phyloP scores from a whole-genome alignment of 164 flowering plant species.

The Liriodendron chinense region DNA sequence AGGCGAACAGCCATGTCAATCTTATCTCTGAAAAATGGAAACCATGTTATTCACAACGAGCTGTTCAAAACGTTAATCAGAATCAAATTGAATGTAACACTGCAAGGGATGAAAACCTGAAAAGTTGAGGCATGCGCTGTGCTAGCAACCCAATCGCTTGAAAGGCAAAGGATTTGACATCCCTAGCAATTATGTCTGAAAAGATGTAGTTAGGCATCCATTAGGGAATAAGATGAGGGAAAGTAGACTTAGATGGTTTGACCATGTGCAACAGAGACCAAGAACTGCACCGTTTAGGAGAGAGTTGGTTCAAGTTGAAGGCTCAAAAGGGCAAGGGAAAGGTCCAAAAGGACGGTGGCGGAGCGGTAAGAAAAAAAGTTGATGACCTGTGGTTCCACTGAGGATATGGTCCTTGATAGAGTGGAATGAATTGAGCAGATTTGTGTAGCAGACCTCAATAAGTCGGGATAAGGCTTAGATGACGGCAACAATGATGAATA shows the following conservation, averaged over 20 bases:
- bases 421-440: too few species aligned
- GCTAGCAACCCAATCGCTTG: constrained; percentile 95
- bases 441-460: too few species aligned
- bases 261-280: neutral
- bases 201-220: neutral
- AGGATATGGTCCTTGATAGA: too few species aligned
- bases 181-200: constrained; percentile 57
- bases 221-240: neutral
- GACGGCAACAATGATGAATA: neutral
- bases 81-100: neutral
- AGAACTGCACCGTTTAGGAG: neutral
- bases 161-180: constrained; percentile 72
- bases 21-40: constrained; percentile 51
- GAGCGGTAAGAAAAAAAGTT: too few species aligned
- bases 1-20: constrained; percentile 88
- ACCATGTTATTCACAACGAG: neutral
- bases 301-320: too few species aligned
- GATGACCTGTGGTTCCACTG: too few species aligned
- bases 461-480: neutral
- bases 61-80: neutral
- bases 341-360: too few species aligned
- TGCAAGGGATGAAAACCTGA: constrained; percentile 43
- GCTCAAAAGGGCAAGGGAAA: too few species aligned
- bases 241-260: neutral
- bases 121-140: constrained; percentile 91